Evolutionary conservation across 2,329 filamentous ascomycete species (phyloP).

Genomic region (Xylaria arbuscula): DNA sequence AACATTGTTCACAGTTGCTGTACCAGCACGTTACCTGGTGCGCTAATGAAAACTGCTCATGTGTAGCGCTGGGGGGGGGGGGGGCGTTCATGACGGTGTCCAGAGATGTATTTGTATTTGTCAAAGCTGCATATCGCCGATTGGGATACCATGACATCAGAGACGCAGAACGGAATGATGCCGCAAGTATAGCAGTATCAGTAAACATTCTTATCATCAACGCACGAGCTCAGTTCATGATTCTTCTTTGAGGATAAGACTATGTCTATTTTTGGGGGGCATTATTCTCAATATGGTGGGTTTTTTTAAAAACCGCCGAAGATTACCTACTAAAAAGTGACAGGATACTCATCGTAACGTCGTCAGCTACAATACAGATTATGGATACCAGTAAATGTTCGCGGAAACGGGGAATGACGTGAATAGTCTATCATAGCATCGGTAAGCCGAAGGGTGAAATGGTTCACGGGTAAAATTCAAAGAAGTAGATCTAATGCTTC

Average conservation of each 20-base stretch:
- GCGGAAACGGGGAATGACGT: not conserved
- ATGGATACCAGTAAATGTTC: not conserved
- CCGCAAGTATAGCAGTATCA: conserved; percentile 1
- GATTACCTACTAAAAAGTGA: not conserved
- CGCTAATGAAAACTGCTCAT: conserved; percentile 20
- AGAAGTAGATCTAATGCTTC: conserved; percentile 15
- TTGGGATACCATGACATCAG: conserved; percentile 21
- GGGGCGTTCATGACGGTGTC: not conserved
- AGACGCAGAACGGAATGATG: conserved; percentile 21
- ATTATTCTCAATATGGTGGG: not conserved
- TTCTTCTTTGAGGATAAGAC: not conserved
- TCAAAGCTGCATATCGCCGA: conserved; percentile 22
- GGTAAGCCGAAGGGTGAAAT: not conserved
- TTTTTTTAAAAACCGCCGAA: not conserved
- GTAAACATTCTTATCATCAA: not conserved
- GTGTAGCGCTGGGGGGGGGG: conserved; percentile 1
- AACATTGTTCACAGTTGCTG: conserved; percentile 19
- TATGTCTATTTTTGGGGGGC: not conserved
- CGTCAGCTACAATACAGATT: not conserved
- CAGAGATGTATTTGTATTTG: conserved; percentile 26
- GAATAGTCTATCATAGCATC: not conserved
- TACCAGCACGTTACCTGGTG: conserved; percentile 18
- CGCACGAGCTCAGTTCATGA: not conserved
- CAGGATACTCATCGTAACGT: not conserved
- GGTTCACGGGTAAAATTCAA: not conserved